Evolutionary conservation across 2,329 filamentous ascomycete species (phyloP).

Genomic region (Pseudogymnoascus verrucosus): DNA sequence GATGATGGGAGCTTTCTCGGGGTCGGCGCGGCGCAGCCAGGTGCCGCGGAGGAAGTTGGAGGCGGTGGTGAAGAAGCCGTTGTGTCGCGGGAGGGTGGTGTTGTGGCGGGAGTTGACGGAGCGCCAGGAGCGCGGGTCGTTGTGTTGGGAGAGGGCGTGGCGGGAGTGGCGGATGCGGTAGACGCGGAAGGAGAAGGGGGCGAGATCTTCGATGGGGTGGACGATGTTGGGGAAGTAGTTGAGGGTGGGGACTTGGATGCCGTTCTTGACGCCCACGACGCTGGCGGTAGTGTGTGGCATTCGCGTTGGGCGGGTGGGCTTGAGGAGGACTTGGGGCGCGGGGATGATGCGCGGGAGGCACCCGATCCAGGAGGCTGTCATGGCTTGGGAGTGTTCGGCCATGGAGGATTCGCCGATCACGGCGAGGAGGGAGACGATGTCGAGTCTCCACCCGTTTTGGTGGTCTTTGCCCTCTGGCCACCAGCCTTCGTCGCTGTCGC

Average conservation of each 20-base stretch:
- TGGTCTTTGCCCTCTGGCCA: constrained; percentile 35
- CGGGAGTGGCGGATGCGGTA: constrained; percentile 39
- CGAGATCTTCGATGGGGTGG: constrained; percentile 43
- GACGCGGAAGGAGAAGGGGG: constrained; percentile 41
- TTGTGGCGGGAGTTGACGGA: not conserved
- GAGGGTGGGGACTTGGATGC: constrained; percentile 44
- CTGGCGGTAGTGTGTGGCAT: constrained; percentile 47
- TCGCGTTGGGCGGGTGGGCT: constrained; percentile 44
- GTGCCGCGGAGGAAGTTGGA: not conserved
- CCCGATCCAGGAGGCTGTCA: constrained; percentile 50
- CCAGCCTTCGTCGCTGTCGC: constrained; percentile 25
- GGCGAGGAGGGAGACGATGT: constrained; percentile 55
- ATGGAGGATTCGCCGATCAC: constrained; percentile 55
- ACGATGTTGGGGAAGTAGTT: constrained; percentile 57
- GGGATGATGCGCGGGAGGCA: constrained; percentile 53
- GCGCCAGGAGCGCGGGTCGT: not conserved
- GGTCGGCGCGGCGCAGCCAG: not conserved
- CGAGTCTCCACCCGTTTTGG: constrained; percentile 44
- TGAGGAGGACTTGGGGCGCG: constrained; percentile 54
- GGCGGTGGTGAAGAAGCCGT: not conserved
- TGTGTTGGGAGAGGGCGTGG: not conserved
- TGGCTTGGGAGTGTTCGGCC: constrained; percentile 47
- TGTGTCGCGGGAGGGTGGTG: not conserved
- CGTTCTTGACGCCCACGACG: constrained; percentile 51
- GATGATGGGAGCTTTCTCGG: not conserved